Percentiles rank a stretch among this genome's conserved stretches.
phyloP scores from a whole-genome alignment of 257 asterid species.

The Eustoma russellianum region DNA sequence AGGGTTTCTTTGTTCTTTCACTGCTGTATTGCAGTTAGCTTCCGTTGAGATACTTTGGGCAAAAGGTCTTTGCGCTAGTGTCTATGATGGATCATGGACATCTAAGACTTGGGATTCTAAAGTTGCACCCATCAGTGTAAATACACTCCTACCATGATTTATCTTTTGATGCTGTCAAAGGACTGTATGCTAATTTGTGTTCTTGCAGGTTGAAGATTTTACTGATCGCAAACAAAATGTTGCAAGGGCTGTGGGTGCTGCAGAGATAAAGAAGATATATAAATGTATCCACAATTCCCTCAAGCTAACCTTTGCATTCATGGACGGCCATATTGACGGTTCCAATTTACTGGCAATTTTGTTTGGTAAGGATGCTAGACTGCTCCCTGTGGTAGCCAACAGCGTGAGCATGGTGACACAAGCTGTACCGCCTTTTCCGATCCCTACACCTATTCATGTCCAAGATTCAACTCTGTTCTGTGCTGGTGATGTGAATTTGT shows the following conservation, averaged over 20 bases:
- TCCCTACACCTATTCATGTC: neutral
- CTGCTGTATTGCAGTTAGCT: conserved; percentile 42
- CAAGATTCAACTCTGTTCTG: neutral
- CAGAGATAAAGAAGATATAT: conserved; percentile 52
- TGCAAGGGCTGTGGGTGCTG: conserved; percentile 75
- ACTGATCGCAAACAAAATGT: conserved; percentile 71
- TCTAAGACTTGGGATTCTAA: conserved; percentile 66
- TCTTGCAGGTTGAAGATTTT: conserved; percentile 80
- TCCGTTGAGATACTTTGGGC: conserved; percentile 78
- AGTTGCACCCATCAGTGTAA: conserved; percentile 71
- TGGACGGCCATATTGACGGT: conserved; percentile 45
- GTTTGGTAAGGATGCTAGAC: conserved; percentile 39
- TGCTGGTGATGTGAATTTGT: neutral
- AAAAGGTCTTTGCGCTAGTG: conserved; percentile 82
- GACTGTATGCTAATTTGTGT: conserved; percentile 7
- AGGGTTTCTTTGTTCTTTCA: neutral
- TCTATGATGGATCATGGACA: conserved; percentile 60
- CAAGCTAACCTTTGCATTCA: conserved; percentile 30
- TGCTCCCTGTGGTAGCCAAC: conserved; percentile 14
- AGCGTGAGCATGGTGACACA: conserved; percentile 7
- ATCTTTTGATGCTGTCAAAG: conserved; percentile 1
- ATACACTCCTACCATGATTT: conserved; percentile 9
- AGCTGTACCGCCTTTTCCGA: neutral
- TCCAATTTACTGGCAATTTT: conserved; percentile 37
- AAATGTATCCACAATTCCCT: conserved; percentile 51